A percentile compares a stretch with the other conserved stretches of the same genome.
These are phyloP conservation scores for Papiliotrema terrestris DNA, from an alignment of 1,284 basidiomycete genomes.

Conservation along the genomic window DNA sequence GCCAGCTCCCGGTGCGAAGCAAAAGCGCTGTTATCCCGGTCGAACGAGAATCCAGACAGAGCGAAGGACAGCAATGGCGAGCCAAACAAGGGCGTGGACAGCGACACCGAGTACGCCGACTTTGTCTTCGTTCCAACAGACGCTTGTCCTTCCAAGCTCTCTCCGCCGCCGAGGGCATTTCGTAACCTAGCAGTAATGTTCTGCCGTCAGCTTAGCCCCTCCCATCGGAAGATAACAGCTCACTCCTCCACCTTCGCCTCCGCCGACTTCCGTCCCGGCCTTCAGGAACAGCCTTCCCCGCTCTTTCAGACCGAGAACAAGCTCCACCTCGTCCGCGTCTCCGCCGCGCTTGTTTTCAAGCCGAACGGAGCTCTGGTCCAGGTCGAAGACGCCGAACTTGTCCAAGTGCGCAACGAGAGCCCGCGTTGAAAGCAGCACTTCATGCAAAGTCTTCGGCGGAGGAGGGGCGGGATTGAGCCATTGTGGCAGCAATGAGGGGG, in stretches of 20 bases:
- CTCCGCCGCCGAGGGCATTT: conserved; percentile 89
- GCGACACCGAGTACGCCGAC: conserved; percentile 66
- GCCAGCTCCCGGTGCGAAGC: conserved; percentile 50
- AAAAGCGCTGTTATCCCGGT: conserved; percentile 52
- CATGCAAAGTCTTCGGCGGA: conserved; percentile 55
- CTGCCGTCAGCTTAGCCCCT: conserved; percentile 41
- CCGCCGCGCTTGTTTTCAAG: conserved; percentile 67
- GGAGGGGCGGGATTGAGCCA: conserved; percentile 41
- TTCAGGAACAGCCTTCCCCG: conserved; percentile 75
- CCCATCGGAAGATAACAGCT: conserved; percentile 38
- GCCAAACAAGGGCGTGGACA: conserved; percentile 43
- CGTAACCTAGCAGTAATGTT: conserved; percentile 73
- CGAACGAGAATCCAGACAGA: conserved; percentile 47
- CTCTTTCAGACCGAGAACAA: conserved; percentile 75
- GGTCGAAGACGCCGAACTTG: conserved; percentile 70
- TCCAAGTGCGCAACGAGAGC: conserved; percentile 62
- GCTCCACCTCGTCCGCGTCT: conserved; percentile 69
- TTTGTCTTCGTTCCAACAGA: conserved; percentile 85
- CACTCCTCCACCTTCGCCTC: conserved; percentile 86
- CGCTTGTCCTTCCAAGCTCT: conserved; percentile 77
- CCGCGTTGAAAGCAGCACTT: conserved; percentile 66
- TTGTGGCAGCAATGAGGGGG: conserved; percentile 25
- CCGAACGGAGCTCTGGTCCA: conserved; percentile 57
- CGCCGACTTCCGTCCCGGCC: conserved; percentile 88
- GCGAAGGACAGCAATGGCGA: conserved; percentile 45